Percentiles rank a stretch among this genome's conserved stretches.
phyloP scores from a whole-genome alignment of 441 rosid species.

The Adansonia madagascariensis region DNA sequence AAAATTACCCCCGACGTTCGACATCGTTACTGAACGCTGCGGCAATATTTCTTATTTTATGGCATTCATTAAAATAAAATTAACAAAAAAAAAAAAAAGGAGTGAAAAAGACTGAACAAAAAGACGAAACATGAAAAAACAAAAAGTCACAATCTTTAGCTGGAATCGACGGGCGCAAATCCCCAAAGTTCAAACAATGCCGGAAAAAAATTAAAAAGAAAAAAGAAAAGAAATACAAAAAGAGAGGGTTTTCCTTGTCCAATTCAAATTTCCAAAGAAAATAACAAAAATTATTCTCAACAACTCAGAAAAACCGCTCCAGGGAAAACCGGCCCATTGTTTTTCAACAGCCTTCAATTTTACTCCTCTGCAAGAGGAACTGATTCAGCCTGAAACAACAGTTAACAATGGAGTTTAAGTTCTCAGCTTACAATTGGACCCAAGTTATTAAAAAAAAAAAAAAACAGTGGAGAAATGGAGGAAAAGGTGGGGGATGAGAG shows the following conservation, averaged over 20 bases:
- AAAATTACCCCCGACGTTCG: too few relatives aligned
- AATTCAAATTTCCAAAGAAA: conserved; percentile 30
- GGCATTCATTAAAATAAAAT: too few relatives aligned
- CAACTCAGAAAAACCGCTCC: conserved; percentile 4
- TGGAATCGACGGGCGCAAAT: conserved; percentile 34
- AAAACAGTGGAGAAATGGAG: not conserved
- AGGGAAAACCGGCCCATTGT: not conserved
- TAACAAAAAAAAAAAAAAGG: too few relatives aligned
- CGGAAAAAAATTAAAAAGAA: conserved; percentile 1
- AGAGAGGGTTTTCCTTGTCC: conserved; percentile 18
- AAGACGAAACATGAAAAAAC: not conserved
- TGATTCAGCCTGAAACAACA: conserved; percentile 68
- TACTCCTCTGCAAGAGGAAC: conserved; percentile 71
- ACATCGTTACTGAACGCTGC: too few relatives aligned
- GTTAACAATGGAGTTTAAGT: not conserved
- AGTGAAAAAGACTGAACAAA: not conserved
- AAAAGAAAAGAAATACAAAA: conserved; percentile 17
- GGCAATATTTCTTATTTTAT: too few relatives aligned
- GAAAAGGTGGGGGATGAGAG: not conserved
- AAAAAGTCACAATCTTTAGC: conserved; percentile 35
- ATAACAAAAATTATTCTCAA: conserved; percentile 39
- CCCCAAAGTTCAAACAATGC: conserved; percentile 38
- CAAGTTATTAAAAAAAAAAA: too few relatives aligned
- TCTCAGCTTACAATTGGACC: not conserved
- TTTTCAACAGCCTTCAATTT: conserved; percentile 17